Conservation (phyloP, 495 filamentous ascomycete genomes). For the Astrocystis sublimbata region DNA sequence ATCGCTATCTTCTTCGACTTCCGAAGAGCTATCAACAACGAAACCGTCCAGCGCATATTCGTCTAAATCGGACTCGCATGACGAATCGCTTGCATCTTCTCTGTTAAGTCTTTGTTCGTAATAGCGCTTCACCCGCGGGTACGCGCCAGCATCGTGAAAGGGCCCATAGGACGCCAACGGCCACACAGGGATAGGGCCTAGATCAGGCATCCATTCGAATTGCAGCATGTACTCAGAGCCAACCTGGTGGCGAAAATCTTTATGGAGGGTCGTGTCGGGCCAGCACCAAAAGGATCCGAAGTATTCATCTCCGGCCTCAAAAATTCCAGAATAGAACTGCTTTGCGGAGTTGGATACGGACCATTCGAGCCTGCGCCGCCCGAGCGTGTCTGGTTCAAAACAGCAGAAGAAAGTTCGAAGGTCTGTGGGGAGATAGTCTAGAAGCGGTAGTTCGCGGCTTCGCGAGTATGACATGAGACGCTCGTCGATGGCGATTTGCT, state of each 20-base stretch:
- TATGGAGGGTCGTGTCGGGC: conserved; percentile 30
- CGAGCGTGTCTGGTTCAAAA: not conserved
- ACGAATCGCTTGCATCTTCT: not conserved
- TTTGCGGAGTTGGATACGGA: conserved; percentile 24
- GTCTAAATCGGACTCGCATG: conserved; percentile 17
- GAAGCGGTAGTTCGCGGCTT: not conserved
- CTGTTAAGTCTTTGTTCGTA: not conserved
- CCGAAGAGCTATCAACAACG: conserved; percentile 28
- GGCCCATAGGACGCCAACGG: conserved; percentile 32
- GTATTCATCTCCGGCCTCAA: conserved; percentile 23
- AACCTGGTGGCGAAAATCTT: conserved; percentile 10
- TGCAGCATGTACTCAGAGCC: not conserved
- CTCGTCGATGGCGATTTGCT: conserved; percentile 22
- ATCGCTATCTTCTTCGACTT: conserved; percentile 14
- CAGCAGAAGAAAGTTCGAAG: conserved; percentile 24
- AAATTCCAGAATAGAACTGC: conserved; percentile 17
- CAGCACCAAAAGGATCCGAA: conserved; percentile 35
- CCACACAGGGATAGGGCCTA: conserved; percentile 21
- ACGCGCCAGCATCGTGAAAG: conserved; percentile 4
- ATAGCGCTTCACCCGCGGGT: conserved; percentile 11
- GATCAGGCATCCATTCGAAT: not conserved
- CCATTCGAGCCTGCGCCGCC: conserved; percentile 26
- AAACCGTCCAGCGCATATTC: conserved; percentile 28
- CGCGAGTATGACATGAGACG: not conserved
- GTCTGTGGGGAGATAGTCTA: not conserved